phyloP scores from a whole-genome alignment of 495 filamentous ascomycete genomes.

The Aspergillus ellipticus region DNA sequence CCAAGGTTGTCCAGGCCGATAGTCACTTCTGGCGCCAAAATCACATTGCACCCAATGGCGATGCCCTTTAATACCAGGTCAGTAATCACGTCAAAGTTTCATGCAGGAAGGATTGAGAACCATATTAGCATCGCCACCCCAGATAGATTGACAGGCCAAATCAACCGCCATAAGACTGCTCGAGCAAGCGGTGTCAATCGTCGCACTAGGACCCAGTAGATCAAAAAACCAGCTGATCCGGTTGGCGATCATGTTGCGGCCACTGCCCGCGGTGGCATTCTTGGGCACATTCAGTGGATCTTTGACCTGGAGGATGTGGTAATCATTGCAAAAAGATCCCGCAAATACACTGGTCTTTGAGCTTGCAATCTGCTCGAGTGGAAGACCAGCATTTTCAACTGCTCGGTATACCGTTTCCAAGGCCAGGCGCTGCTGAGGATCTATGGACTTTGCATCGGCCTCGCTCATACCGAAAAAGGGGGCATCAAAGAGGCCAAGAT shows the following conservation, averaged over 20 bases:
- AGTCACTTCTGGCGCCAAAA: background rate
- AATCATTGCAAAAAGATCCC: constrained; percentile 24
- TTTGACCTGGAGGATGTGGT: constrained; percentile 8
- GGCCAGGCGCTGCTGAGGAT: constrained; percentile 50
- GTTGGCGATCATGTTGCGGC: constrained; percentile 28
- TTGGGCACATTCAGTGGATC: constrained; percentile 10
- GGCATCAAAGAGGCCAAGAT: constrained; percentile 46
- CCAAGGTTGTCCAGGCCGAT: constrained; percentile 24
- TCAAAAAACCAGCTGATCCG: constrained; percentile 44
- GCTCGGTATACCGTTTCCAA: constrained; percentile 49
- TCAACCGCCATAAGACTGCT: constrained; percentile 34
- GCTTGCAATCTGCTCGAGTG: constrained; percentile 21
- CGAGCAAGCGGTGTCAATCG: constrained; percentile 42
- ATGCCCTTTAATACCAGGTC: constrained; percentile 4
- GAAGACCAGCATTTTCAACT: constrained; percentile 38
- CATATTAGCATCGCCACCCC: constrained; percentile 25
- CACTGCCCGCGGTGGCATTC: constrained; percentile 8
- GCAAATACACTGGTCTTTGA: constrained; percentile 26
- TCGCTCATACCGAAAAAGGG: constrained; percentile 47
- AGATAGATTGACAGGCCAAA: constrained; percentile 36
- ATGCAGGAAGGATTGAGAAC: background rate
- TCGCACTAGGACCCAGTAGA: constrained; percentile 38
- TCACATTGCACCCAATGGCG: constrained; percentile 11
- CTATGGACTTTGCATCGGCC: constrained; percentile 47
- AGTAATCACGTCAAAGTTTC: background rate